Percentiles rank a stretch among this genome's conserved stretches.
Evolutionary conservation across 805 yeast genomes (phyloP).

Genomic region (Yamadazyma laniorum): DNA sequence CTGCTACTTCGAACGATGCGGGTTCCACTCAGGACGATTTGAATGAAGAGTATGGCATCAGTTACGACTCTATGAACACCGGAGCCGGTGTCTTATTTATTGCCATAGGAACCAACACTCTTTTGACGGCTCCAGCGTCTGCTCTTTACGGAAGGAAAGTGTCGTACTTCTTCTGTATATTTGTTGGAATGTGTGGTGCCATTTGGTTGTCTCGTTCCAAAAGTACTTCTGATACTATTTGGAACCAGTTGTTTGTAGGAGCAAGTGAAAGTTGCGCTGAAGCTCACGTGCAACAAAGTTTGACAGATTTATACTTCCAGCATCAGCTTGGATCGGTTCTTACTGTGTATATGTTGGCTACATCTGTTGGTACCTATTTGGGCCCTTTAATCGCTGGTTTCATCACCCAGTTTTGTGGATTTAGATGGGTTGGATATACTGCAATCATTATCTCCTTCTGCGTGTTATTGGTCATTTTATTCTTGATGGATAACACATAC

Average conservation of each 20-base stretch:
- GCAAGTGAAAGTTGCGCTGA: slow-evolving; percentile 42
- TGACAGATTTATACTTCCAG: slow-evolving; percentile 37
- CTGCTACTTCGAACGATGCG: slow-evolving; percentile 51
- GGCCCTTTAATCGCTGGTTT: slow-evolving; percentile 63
- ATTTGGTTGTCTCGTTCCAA: slow-evolving; percentile 42
- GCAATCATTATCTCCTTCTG: slow-evolving; percentile 46
- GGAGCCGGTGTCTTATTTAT: slow-evolving; percentile 50
- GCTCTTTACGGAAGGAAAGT: slow-evolving; percentile 45
- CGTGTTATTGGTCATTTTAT: slow-evolving; percentile 36
- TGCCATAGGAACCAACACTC: slow-evolving; percentile 43
- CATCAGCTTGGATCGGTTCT: slow-evolving; percentile 50
- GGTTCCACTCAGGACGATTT: slow-evolving; percentile 48
- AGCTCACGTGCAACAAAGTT: slow-evolving; percentile 41
- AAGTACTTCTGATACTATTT: slow-evolving; percentile 39
- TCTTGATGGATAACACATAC: slow-evolving; percentile 57
- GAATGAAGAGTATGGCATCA: slow-evolving; percentile 40
- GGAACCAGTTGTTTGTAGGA: slow-evolving; percentile 47
- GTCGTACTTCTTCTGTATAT: slow-evolving; percentile 40
- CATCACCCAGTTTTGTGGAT: slow-evolving; percentile 48
- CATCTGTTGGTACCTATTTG: slow-evolving; percentile 52
- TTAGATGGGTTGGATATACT: slow-evolving; percentile 54
- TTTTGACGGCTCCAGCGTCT: slow-evolving; percentile 46
- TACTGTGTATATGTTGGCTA: slow-evolving; percentile 53
- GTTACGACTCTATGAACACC: slow-evolving; percentile 46
- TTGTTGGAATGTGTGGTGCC: slow-evolving; percentile 42